Percentiles rank a stretch among this genome's conserved stretches.
Conservation (phyloP, 371 early-diverging fungal species). For the Mucor circinelloides region DNA sequence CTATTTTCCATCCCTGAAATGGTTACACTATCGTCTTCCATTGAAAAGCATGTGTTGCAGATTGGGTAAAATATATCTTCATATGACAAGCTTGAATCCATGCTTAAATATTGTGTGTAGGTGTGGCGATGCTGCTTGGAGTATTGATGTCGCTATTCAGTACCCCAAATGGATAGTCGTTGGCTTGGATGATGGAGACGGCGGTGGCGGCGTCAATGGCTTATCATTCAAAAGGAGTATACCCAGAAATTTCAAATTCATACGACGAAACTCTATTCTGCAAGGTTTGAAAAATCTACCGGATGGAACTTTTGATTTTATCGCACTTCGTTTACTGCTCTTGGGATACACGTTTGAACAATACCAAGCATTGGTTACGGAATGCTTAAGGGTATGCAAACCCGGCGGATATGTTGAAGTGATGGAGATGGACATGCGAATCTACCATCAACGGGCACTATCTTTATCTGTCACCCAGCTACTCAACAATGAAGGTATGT, state of each 20-base stretch:
- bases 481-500: conserved; percentile 44
- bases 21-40: conserved; percentile 17
- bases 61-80: conserved; percentile 30
- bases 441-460: conserved; percentile 31
- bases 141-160: conserved; percentile 32
- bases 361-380: conserved; percentile 35
- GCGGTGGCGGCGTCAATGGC: conserved; percentile 10
- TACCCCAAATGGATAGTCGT: conserved; percentile 40
- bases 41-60: conserved; percentile 42
- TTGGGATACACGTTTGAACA: conserved; percentile 24
- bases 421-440: conserved; percentile 47
- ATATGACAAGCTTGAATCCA: background rate
- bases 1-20: conserved; percentile 33
- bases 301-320: conserved; percentile 40
- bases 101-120: conserved; percentile 7
- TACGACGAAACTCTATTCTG: conserved; percentile 21
- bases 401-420: conserved; percentile 40
- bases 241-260: conserved; percentile 33
- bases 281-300: conserved; percentile 31
- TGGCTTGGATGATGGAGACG: conserved; percentile 35
- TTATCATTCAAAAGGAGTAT: background rate
- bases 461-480: conserved; percentile 27
- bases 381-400: conserved; percentile 37
- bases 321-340: conserved; percentile 36
- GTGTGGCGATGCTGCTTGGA: conserved; percentile 48